Percentiles rank a stretch among this genome's conserved stretches.
Evolutionary conservation across 148 eudicot genomes (phyloP).

Genomic region (Fallopia convolvulus): DNA sequence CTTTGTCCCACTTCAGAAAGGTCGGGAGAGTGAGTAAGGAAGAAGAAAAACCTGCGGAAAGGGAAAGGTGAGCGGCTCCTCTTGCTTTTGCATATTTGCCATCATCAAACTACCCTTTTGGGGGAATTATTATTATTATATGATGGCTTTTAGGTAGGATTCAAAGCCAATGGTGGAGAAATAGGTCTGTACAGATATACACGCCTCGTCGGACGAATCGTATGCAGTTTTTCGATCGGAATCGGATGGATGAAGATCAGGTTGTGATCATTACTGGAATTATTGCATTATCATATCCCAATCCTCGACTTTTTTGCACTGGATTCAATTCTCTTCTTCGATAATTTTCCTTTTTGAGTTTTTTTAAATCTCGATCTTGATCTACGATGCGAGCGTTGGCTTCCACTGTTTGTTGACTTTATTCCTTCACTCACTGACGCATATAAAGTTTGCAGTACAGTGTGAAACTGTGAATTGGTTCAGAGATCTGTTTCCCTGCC

Average conservation of each 20-base stretch:
- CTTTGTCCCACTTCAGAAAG: not conserved
- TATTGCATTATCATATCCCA: not conserved
- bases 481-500: not conserved
- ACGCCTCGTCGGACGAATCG: slow-evolving; percentile 8
- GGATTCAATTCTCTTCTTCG: not conserved
- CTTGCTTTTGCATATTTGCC: slow-evolving; percentile 34
- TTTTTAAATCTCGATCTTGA: not conserved
- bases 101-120: slow-evolving; percentile 14
- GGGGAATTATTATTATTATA: not conserved
- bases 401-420: not conserved
- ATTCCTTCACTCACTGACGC: not conserved
- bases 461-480: not conserved
- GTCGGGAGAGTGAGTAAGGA: slow-evolving; percentile 12
- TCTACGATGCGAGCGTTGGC: not conserved
- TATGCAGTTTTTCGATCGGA: not conserved
- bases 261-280: not conserved
- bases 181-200: not conserved
- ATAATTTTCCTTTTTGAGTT: not conserved
- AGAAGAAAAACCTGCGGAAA: slow-evolving; percentile 30
- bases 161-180: slow-evolving; percentile 1
- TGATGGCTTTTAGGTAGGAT: not conserved
- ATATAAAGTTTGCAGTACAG: not conserved
- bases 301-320: too few species aligned
- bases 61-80: slow-evolving; percentile 23
- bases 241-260: slow-evolving; percentile 1